Evolutionary conservation across 2,329 filamentous ascomycete genomes (phyloP).

Genomic region (Phialocephala sp.): DNA sequence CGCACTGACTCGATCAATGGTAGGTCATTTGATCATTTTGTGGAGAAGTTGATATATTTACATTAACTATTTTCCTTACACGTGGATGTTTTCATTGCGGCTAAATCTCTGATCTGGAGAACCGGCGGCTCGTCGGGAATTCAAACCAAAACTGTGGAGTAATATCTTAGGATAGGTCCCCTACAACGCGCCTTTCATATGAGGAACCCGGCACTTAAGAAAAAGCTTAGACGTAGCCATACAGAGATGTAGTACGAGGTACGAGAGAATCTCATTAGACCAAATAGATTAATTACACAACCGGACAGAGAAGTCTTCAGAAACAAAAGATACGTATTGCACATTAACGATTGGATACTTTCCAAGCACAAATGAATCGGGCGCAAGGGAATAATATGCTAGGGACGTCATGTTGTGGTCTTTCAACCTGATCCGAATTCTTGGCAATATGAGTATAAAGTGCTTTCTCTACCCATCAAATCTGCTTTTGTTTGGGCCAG

Average conservation of each 20-base stretch:
- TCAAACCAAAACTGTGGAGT: conserved; percentile 19
- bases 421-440: conserved; percentile 6
- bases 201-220: neutral
- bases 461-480: conserved; percentile 10
- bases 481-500: neutral
- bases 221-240: too few species aligned
- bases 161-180: conserved; percentile 2
- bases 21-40: neutral
- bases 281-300: conserved; percentile 6
- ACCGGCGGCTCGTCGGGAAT: conserved; percentile 31
- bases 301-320: conserved; percentile 8
- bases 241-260: too few species aligned
- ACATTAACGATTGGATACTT: neutral
- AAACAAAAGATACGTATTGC: conserved; percentile 2
- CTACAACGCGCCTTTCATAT: conserved; percentile 5
- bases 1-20: neutral
- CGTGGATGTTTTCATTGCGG: conserved; percentile 1
- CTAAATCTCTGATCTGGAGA: conserved; percentile 19
- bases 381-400: conserved; percentile 1
- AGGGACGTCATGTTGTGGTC: neutral
- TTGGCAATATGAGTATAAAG: conserved; percentile 29
- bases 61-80: neutral
- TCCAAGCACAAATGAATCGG: neutral
- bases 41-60: neutral
- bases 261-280: too few species aligned